A percentile compares a stretch with the other conserved stretches of the same genome.
Evolutionary conservation across 2,329 filamentous ascomycete genomes (phyloP).

Genomic region (Xylaria sp.): DNA sequence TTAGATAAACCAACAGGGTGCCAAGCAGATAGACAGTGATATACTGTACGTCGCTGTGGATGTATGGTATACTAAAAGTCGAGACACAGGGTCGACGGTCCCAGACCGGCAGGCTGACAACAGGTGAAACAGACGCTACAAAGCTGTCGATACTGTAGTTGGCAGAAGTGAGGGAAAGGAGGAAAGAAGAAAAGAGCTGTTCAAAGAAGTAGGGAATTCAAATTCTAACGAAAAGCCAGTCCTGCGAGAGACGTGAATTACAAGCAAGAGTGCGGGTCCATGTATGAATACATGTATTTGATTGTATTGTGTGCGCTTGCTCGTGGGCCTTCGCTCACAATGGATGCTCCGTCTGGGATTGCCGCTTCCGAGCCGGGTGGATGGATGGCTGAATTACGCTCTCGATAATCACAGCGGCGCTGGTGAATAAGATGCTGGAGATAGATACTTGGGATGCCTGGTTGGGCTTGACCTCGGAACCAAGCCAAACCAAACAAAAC

Average conservation of each 20-base stretch:
- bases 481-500: constrained; percentile 21
- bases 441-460: constrained; percentile 12
- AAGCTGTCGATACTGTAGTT: constrained; percentile 12
- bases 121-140: constrained; percentile 2
- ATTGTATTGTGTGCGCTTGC: constrained; percentile 12
- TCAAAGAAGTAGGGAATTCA: background rate
- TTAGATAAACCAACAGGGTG: constrained; percentile 20
- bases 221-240: background rate
- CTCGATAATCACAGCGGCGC: constrained; percentile 37
- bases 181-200: background rate
- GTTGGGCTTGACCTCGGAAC: constrained; percentile 30
- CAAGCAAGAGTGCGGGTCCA: constrained; percentile 3
- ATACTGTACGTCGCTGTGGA: background rate
- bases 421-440: constrained; percentile 22
- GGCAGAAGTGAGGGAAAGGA: background rate
- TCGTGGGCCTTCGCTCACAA: constrained; percentile 17
- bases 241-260: constrained; percentile 10
- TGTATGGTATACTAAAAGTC: no score
- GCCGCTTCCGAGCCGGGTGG: constrained; percentile 31
- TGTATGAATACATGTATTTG: background rate
- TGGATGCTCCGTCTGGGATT: constrained; percentile 12
- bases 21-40: constrained; percentile 10
- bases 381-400: constrained; percentile 40
- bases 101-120: background rate
- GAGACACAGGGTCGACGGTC: background rate